Evolutionary conservation across 2,329 filamentous ascomycete genomes (phyloP).

Genomic region (Talaromyces sp.): DNA sequence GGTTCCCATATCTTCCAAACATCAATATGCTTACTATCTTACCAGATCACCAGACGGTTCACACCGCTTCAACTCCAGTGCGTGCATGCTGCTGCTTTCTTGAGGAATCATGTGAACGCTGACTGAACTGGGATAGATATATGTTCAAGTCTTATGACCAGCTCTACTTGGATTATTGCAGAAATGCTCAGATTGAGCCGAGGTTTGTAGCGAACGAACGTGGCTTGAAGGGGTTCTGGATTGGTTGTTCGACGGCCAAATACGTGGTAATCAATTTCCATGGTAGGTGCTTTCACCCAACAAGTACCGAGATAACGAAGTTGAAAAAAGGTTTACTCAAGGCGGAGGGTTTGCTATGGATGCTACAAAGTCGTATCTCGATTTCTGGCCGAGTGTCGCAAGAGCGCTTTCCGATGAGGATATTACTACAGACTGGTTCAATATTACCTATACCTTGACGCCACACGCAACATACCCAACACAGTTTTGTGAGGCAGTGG

Average conservation of each 20-base stretch:
- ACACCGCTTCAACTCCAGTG: not conserved
- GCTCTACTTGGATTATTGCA: conserved; percentile 23
- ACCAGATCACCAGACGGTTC: not conserved
- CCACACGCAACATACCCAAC: not conserved
- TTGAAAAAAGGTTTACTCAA: not conserved
- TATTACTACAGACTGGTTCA: not conserved
- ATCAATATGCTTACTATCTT: no score
- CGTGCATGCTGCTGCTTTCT: not conserved
- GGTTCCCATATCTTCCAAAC: no score
- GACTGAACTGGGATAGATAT: not conserved
- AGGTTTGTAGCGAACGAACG: conserved; percentile 17
- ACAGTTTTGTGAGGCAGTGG: not conserved
- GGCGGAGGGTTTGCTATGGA: not conserved
- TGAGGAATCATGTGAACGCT: no score
- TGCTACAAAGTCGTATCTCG: not conserved
- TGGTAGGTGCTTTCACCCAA: not conserved
- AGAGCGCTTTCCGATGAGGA: not conserved
- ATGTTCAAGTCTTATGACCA: not conserved
- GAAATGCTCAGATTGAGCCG: no score
- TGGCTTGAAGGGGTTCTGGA: conserved; percentile 27
- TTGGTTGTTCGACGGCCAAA: not conserved
- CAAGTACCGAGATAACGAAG: no score
- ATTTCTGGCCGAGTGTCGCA: not conserved
- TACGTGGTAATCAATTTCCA: not conserved
- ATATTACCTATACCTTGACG: not conserved